Evolutionary conservation across 2,329 filamentous ascomycete genomes (phyloP).

Genomic region (Pleomassaria siparia): DNA sequence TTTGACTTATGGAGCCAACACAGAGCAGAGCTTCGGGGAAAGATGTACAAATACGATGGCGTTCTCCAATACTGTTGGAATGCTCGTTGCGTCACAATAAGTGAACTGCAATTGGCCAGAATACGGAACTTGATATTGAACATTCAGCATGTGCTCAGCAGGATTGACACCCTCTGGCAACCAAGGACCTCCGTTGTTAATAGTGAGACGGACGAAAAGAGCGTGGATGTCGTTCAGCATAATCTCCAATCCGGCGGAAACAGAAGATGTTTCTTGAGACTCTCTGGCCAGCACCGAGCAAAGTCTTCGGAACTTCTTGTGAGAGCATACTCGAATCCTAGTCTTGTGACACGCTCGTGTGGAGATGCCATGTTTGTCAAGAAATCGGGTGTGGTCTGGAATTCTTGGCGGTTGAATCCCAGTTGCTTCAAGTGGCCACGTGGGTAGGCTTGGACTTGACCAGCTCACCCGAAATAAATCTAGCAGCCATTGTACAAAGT

Average conservation of each 20-base stretch:
- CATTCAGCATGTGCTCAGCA: slow-evolving; percentile 53
- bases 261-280: slow-evolving; percentile 41
- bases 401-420: slow-evolving; percentile 68
- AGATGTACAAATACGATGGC: not conserved
- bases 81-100: not conserved
- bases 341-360: slow-evolving; percentile 43
- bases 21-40: not conserved
- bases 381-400: slow-evolving; percentile 72
- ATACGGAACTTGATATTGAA: not conserved
- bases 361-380: slow-evolving; percentile 66
- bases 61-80: not conserved
- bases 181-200: slow-evolving; percentile 61
- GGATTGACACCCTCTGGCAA: slow-evolving; percentile 71
- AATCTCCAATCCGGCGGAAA: slow-evolving; percentile 45
- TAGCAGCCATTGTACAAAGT: slow-evolving; percentile 64
- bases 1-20: not conserved
- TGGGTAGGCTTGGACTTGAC: slow-evolving; percentile 66
- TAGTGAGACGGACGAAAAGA: slow-evolving; percentile 71
- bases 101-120: not conserved
- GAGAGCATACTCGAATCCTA: slow-evolving; percentile 45
- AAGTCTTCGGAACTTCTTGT: slow-evolving; percentile 61
- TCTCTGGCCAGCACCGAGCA: slow-evolving; percentile 58
- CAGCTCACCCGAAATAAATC: slow-evolving; percentile 69
- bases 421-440: slow-evolving; percentile 67
- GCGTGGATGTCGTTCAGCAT: slow-evolving; percentile 51